These are phyloP conservation scores for Magnusiomyces fungicola DNA, from an alignment of 1,139 yeast genomes.

Conservation along the genomic window DNA sequence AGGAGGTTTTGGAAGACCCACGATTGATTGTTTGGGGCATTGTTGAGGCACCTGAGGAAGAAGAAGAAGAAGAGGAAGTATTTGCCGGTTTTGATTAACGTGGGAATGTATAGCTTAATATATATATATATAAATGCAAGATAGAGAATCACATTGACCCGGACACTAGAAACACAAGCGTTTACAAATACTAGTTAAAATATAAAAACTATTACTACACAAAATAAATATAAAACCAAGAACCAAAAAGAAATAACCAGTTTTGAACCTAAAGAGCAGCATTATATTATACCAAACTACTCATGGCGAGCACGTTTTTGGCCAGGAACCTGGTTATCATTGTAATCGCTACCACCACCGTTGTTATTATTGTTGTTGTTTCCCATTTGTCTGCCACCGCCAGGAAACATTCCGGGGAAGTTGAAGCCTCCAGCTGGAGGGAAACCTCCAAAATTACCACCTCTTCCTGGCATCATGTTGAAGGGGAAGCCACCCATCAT, in stretches of 20 bases:
- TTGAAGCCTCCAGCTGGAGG: slow-evolving; percentile 5
- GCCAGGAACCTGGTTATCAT: slow-evolving; percentile 7
- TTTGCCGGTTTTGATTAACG: slow-evolving; percentile 48
- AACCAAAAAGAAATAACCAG: neutral
- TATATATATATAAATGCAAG: neutral
- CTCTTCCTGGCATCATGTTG: slow-evolving; percentile 4
- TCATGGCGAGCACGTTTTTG: slow-evolving; percentile 17
- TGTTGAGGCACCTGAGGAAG: slow-evolving; percentile 33
- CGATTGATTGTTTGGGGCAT: slow-evolving; percentile 65
- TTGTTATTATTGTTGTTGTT: neutral
- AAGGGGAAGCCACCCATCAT: slow-evolving; percentile 17
- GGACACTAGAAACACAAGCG: too few species aligned
- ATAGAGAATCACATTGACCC: neutral
- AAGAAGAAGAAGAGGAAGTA: slow-evolving; percentile 37
- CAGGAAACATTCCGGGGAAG: neutral
- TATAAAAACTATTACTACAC: too few species aligned
- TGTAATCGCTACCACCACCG: slow-evolving; percentile 1
- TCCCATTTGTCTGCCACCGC: neutral
- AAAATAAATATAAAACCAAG: too few species aligned
- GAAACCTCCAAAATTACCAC: neutral
- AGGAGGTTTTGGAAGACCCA: slow-evolving; percentile 58
- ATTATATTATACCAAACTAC: neutral
- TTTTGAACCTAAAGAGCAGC: neutral
- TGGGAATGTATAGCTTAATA: neutral
- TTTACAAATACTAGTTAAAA: too few species aligned